Conservation (phyloP, 352 stramenopile species). For the Achlya hypogyna region DNA sequence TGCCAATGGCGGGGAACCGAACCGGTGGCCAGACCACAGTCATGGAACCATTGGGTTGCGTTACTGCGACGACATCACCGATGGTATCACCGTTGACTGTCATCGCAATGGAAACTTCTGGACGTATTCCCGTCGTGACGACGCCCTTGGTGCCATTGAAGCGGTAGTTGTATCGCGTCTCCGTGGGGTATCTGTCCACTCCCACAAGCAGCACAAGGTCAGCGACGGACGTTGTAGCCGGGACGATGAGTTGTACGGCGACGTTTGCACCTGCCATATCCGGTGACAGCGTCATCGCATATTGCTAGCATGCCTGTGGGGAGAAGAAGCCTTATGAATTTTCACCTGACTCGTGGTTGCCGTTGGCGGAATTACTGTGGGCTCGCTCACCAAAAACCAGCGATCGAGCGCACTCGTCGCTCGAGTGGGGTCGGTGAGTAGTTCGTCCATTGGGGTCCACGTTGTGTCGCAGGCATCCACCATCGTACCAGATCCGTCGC, state of each 20-base stretch:
- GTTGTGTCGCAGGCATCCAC: no score
- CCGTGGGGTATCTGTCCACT: neutral
- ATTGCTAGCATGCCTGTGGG: no score
- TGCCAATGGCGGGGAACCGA: neutral
- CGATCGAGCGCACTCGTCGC: no score
- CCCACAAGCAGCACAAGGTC: neutral
- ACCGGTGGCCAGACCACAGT: constrained; percentile 2
- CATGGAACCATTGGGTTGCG: neutral
- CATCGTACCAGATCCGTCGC: no score
- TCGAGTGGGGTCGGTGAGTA: no score
- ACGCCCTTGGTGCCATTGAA: neutral
- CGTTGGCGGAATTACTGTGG: no score
- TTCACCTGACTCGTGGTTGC: no score
- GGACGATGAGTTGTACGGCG: neutral
- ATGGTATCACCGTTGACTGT: neutral
- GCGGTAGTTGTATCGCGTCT: neutral
- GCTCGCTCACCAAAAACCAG: no score
- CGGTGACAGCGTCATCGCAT: neutral
- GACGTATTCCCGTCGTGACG: neutral
- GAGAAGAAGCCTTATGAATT: no score
- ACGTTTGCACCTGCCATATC: neutral
- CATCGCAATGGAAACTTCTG: neutral
- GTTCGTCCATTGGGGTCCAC: no score
- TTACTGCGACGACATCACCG: neutral
- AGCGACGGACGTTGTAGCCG: neutral